A percentile compares a stretch with the other conserved stretches of the same genome.
Evolutionary conservation across 1,139 yeast genomes (phyloP).

Genomic region (Kazachstania sp.): DNA sequence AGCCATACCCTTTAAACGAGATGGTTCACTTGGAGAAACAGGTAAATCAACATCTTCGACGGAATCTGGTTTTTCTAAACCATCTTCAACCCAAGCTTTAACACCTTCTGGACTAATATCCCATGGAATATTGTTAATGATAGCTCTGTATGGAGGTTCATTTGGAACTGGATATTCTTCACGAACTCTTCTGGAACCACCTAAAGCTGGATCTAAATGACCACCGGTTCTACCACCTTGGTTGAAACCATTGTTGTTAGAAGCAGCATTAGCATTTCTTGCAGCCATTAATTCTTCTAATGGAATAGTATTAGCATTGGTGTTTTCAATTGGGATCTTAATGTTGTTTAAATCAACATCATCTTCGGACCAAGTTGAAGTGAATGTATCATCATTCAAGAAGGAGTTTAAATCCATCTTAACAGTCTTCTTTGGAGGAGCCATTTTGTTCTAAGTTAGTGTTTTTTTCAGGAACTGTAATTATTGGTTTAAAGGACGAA

Average conservation of each 20-base stretch:
- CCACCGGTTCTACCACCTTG: constrained; percentile 15
- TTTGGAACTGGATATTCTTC: constrained; percentile 83
- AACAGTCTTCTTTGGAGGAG: constrained; percentile 46
- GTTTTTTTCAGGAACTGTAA: neutral
- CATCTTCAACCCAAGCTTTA: constrained; percentile 57
- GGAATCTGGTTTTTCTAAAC: constrained; percentile 49
- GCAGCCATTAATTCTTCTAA: constrained; percentile 26
- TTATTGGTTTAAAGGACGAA: too few species aligned
- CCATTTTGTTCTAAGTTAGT: constrained; percentile 29
- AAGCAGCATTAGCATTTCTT: constrained; percentile 2
- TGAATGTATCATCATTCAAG: constrained; percentile 42
- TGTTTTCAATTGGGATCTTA: constrained; percentile 40
- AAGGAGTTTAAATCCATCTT: constrained; percentile 51
- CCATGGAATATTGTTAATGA: constrained; percentile 81
- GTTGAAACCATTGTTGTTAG: constrained; percentile 13
- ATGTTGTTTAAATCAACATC: constrained; percentile 63
- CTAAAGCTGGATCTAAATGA: constrained; percentile 34
- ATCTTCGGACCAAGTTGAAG: constrained; percentile 73
- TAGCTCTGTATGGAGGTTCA: constrained; percentile 83
- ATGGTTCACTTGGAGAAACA: constrained; percentile 49
- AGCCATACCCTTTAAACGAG: constrained; percentile 76
- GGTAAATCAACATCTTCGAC: constrained; percentile 54
- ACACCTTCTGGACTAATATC: constrained; percentile 63
- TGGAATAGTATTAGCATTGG: constrained; percentile 26
- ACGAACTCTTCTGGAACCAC: constrained; percentile 35